These are phyloP conservation scores for Cornus controversa DNA, from an alignment of 148 eudicot genomes.

Conservation along the genomic window DNA sequence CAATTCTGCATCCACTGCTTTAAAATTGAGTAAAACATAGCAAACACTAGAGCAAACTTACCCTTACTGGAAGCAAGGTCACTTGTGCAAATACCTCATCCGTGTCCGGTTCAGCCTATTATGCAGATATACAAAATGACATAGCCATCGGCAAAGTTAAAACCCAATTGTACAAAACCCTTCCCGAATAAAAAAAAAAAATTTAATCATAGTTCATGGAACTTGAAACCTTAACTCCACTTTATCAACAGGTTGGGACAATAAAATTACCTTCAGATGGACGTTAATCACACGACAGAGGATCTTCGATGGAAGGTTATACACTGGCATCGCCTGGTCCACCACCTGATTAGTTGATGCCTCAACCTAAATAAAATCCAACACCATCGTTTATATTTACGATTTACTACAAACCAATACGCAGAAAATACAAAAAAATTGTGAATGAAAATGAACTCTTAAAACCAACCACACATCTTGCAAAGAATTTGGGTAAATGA, in stretches of 20 bases:
- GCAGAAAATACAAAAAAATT: not conserved
- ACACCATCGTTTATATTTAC: constrained; percentile 1
- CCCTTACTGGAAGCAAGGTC: constrained; percentile 65
- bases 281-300: constrained; percentile 81
- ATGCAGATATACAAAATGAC: not conserved
- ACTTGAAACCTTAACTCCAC: not conserved
- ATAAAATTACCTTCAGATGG: constrained; percentile 56
- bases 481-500: not conserved
- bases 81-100: constrained; percentile 98
- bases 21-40: not conserved
- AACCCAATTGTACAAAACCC: not conserved
- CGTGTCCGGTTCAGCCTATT: constrained; percentile 91
- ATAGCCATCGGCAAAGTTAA: not conserved
- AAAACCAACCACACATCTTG: not conserved
- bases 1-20: not conserved
- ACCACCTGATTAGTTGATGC: constrained; percentile 91
- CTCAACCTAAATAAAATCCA: constrained; percentile 61
- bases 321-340: constrained; percentile 87
- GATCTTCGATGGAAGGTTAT: constrained; percentile 87
- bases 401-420: not conserved
- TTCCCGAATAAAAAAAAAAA: not conserved
- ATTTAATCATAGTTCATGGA: not conserved
- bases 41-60: constrained; percentile 34
- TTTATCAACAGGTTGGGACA: not conserved
- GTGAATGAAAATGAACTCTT: not conserved